Percentiles rank a stretch among this genome's conserved stretches.
Conservation (phyloP, 1,284 basidiomycete genomes). For the Ganoderma sinense region DNA sequence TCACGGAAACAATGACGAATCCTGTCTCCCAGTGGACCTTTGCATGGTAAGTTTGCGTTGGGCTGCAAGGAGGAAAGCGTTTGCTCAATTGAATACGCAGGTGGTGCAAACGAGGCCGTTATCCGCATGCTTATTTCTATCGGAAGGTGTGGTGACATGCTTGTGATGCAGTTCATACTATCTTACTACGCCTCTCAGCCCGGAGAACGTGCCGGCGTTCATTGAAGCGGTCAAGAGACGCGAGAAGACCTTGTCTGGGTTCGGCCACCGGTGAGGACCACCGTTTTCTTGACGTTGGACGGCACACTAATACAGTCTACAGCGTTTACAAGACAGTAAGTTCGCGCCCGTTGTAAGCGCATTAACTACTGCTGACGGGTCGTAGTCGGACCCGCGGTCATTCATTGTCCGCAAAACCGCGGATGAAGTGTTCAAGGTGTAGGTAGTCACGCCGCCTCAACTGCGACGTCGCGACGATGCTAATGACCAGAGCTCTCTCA, state of each 20-base stretch:
- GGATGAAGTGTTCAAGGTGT: slow-evolving; percentile 89
- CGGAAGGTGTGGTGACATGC: slow-evolving; percentile 63
- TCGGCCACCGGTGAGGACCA: slow-evolving; percentile 75
- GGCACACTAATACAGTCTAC: not conserved
- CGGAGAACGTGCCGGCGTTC: slow-evolving; percentile 85
- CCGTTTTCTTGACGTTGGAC: not conserved
- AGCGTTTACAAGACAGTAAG: slow-evolving; percentile 84
- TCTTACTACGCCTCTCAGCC: slow-evolving; percentile 47
- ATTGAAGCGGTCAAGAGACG: slow-evolving; percentile 86
- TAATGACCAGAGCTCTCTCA: slow-evolving; percentile 7
- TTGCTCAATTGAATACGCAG: slow-evolving; percentile 39
- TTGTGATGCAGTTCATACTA: not conserved
- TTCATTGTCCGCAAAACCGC: slow-evolving; percentile 89
- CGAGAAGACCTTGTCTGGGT: slow-evolving; percentile 87
- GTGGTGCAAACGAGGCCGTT: slow-evolving; percentile 89
- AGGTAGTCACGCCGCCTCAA: slow-evolving; percentile 32
- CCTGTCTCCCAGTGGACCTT: slow-evolving; percentile 65
- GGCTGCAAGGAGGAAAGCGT: not conserved
- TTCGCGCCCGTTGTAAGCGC: slow-evolving; percentile 11
- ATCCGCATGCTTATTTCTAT: slow-evolving; percentile 91
- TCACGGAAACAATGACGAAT: slow-evolving; percentile 4
- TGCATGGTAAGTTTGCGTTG: slow-evolving; percentile 61
- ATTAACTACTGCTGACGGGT: not conserved
- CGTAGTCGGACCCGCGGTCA: slow-evolving; percentile 84
- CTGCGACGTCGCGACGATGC: not conserved